A percentile compares a stretch with the other conserved stretches of the same genome.
phyloP scores from a whole-genome alignment of 306 rosid species.

The Prinsepia uniflora region DNA sequence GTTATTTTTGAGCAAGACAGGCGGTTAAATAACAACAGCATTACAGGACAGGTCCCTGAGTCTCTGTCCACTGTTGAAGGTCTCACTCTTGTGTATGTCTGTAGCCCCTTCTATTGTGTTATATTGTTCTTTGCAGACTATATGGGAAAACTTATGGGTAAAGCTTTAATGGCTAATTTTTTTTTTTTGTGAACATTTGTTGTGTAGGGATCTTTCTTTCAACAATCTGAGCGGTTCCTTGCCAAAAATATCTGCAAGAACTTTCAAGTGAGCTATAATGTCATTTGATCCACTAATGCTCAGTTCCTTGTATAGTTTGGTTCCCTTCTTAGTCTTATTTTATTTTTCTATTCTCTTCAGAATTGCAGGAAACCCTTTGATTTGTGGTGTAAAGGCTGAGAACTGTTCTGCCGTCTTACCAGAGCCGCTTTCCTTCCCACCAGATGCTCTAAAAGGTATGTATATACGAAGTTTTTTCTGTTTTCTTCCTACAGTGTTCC shows the following conservation, averaged over 20 bases:
- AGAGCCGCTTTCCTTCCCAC: constrained; percentile 87
- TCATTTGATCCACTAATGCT: constrained; percentile 1
- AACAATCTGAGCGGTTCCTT: constrained; percentile 87
- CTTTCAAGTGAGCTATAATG: constrained; percentile 68
- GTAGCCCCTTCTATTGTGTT: constrained; percentile 15
- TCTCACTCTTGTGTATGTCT: constrained; percentile 86
- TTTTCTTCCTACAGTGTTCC: constrained; percentile 5
- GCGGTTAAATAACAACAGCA: constrained; percentile 94
- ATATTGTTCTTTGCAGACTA: neutral
- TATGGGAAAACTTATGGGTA: neutral
- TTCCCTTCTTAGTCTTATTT: neutral
- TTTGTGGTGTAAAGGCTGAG: constrained; percentile 67
- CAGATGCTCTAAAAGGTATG: constrained; percentile 64
- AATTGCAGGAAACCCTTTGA: constrained; percentile 84
- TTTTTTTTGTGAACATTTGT: constrained; percentile 24
- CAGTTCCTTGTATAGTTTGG: constrained; percentile 14
- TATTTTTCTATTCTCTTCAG: constrained; percentile 36
- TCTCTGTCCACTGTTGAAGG: constrained; percentile 71
- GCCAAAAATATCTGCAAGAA: constrained; percentile 86
- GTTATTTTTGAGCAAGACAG: constrained; percentile 46
- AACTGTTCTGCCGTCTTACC: constrained; percentile 78
- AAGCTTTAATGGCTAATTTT: constrained; percentile 13
- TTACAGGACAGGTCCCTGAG: constrained; percentile 76
- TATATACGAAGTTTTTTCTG: constrained; percentile 2
- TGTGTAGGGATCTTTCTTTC: constrained; percentile 82